A percentile compares a stretch with the other conserved stretches of the same genome.
phyloP scores from a whole-genome alignment of 768 basidiomycete species.

The Calocybe cyanea region DNA sequence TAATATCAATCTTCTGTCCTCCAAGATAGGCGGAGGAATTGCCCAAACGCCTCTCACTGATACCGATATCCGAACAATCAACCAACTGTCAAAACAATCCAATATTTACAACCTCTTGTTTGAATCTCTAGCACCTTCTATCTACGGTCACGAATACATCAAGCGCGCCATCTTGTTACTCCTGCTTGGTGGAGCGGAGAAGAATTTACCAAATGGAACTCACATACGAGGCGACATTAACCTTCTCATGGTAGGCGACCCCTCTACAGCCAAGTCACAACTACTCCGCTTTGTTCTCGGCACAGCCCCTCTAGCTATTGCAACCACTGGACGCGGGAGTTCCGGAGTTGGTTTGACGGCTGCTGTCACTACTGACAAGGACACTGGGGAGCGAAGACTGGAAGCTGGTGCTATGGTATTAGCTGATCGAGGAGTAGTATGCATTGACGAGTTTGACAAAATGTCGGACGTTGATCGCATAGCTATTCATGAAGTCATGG shows the following conservation, averaged over 20 bases:
- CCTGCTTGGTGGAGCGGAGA: constrained; percentile 94
- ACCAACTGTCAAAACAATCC: constrained; percentile 84
- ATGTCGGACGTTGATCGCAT: constrained; percentile 99
- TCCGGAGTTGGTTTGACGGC: constrained; percentile 99
- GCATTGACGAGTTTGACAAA: constrained; percentile 99
- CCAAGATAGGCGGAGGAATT: constrained; percentile 92
- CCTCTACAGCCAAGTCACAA: constrained; percentile 97
- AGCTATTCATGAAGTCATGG: constrained; percentile 99
- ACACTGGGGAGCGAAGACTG: constrained; percentile 93
- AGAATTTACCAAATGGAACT: constrained; percentile 95
- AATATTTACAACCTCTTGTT: constrained; percentile 88
- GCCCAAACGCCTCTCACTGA: constrained; percentile 91
- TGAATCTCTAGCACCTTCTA: constrained; percentile 94
- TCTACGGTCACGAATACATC: constrained; percentile 94
- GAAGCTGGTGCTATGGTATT: constrained; percentile 99
- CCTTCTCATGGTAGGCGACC: constrained; percentile 98
- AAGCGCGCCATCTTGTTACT: constrained; percentile 92
- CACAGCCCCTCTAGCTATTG: constrained; percentile 95
- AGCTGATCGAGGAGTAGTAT: constrained; percentile 97
- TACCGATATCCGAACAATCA: constrained; percentile 93
- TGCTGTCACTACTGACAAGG: constrained; percentile 96
- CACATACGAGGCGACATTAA: constrained; percentile 99
- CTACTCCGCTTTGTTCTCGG: constrained; percentile 93
- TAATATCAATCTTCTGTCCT: constrained; percentile 90
- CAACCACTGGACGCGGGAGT: constrained; percentile 95